Conservation (phyloP, 2,329 filamentous ascomycete genomes). For the Ceratocystis ficicola region DNA sequence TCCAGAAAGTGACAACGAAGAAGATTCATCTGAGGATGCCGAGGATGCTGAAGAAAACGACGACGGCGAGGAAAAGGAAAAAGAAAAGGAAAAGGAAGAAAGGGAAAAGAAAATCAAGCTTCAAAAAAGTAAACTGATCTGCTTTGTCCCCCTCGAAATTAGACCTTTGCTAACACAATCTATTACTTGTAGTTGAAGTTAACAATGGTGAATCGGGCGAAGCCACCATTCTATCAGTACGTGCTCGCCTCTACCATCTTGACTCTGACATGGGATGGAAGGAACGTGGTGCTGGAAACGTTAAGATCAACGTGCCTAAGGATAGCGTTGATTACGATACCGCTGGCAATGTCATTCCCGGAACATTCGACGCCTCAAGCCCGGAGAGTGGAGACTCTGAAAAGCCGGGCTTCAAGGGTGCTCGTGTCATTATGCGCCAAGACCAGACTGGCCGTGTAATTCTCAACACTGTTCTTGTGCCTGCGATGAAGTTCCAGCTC, state of each 20-base stretch:
- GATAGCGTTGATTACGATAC: slow-evolving; percentile 45
- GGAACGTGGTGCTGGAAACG: slow-evolving; percentile 70
- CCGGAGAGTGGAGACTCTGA: slow-evolving; percentile 28
- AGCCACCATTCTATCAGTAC: slow-evolving; percentile 57
- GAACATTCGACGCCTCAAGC: slow-evolving; percentile 44
- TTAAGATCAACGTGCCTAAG: slow-evolving; percentile 69
- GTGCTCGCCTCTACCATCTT: slow-evolving; percentile 76
- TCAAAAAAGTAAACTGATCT: slow-evolving; percentile 51
- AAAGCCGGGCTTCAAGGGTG: slow-evolving; percentile 34
- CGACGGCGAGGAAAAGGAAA: slow-evolving; percentile 45
- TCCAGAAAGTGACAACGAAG: slow-evolving; percentile 52
- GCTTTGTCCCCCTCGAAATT: neutral
- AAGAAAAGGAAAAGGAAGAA: slow-evolving; percentile 36
- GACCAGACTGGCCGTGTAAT: slow-evolving; percentile 80
- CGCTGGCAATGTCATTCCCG: slow-evolving; percentile 37
- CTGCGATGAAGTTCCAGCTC: slow-evolving; percentile 67
- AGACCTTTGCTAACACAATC: slow-evolving; percentile 9
- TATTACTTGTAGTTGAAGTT: slow-evolving; percentile 42
- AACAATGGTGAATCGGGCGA: slow-evolving; percentile 85
- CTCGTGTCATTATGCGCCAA: slow-evolving; percentile 78
- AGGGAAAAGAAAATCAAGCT: slow-evolving; percentile 40
- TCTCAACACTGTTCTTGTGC: slow-evolving; percentile 70
- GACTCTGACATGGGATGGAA: slow-evolving; percentile 67
- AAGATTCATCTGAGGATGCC: slow-evolving; percentile 32
- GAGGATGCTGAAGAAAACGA: slow-evolving; percentile 37